Evolutionary conservation across 352 stramenopile genomes (phyloP).

Genomic region (Halophytophthora batemanensis): DNA sequence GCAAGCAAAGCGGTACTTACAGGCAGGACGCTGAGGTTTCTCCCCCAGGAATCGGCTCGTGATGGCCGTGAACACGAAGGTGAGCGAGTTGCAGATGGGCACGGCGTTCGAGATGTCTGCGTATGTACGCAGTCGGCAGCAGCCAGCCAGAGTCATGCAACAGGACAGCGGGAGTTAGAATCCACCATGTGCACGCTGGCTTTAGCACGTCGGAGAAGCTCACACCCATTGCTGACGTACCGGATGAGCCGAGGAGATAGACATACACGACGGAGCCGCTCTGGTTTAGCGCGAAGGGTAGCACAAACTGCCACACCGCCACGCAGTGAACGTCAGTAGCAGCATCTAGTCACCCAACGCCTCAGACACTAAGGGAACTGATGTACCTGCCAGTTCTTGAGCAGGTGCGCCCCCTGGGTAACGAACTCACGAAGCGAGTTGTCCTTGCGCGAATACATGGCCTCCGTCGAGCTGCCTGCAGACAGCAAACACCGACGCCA

Average conservation of each 20-base stretch:
- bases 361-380: too few relatives aligned
- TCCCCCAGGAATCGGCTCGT: conserved; percentile 76
- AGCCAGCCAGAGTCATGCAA: too few relatives aligned
- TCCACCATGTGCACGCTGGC: too few relatives aligned
- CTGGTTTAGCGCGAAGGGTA: conserved; percentile 83
- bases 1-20: conserved; percentile 30
- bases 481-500: background rate
- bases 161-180: too few relatives aligned
- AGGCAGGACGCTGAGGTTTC: conserved; percentile 56
- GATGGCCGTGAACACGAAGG: conserved; percentile 86
- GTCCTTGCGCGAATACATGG: conserved; percentile 55
- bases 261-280: conserved; percentile 82
- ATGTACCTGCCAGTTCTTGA: conserved; percentile 73
- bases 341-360: too few relatives aligned
- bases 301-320: conserved; percentile 58
- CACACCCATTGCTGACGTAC: conserved; percentile 21
- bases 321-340: background rate
- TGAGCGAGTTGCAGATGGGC: conserved; percentile 88
- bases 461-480: conserved; percentile 46
- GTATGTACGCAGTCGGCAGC: background rate
- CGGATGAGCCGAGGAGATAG: conserved; percentile 68
- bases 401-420: conserved; percentile 41
- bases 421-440: conserved; percentile 55
- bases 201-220: too few relatives aligned
- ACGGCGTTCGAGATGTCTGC: conserved; percentile 82